Conservation (phyloP, 1,284 basidiomycete species). For the Termitomyces sp. region DNA sequence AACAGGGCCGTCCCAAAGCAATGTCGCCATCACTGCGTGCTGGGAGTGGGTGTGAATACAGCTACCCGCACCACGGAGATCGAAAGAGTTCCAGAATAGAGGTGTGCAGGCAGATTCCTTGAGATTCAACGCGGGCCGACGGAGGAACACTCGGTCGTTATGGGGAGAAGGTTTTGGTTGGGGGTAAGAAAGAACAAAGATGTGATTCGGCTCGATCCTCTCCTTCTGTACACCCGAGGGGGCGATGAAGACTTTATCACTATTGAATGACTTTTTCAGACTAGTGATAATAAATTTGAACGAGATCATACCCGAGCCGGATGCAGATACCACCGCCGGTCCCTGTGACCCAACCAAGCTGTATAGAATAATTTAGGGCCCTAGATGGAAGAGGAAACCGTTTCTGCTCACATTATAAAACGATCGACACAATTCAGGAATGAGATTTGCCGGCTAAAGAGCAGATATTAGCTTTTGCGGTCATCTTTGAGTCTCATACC, state of each 20-base stretch:
- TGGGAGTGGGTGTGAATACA: conserved; percentile 89
- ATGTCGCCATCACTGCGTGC: conserved; percentile 80
- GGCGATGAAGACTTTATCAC: conserved; percentile 78
- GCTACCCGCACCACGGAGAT: conserved; percentile 68
- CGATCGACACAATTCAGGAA: conserved; percentile 66
- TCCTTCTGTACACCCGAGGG: conserved; percentile 89
- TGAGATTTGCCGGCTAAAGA: conserved; percentile 73
- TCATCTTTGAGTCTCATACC: conserved; percentile 16
- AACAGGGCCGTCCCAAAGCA: conserved; percentile 63
- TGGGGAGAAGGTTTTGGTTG: conserved; percentile 58
- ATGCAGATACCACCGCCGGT: conserved; percentile 69
- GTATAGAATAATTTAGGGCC: background rate
- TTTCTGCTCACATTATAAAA: conserved; percentile 45
- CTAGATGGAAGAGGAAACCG: background rate
- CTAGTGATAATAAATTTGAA: background rate
- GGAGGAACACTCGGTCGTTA: conserved; percentile 67
- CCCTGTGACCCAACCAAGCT: conserved; percentile 61
- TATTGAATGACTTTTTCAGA: conserved; percentile 23
- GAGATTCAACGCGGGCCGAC: conserved; percentile 61
- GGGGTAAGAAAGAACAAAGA: conserved; percentile 81
- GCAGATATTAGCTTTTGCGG: conserved; percentile 4
- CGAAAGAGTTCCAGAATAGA: conserved; percentile 89
- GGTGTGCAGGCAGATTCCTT: conserved; percentile 84
- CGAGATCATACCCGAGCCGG: conserved; percentile 50
- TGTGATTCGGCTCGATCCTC: conserved; percentile 71